Evolutionary conservation across 768 basidiomycete genomes (phyloP).

Genomic region (Kwoniella dendrophila): DNA sequence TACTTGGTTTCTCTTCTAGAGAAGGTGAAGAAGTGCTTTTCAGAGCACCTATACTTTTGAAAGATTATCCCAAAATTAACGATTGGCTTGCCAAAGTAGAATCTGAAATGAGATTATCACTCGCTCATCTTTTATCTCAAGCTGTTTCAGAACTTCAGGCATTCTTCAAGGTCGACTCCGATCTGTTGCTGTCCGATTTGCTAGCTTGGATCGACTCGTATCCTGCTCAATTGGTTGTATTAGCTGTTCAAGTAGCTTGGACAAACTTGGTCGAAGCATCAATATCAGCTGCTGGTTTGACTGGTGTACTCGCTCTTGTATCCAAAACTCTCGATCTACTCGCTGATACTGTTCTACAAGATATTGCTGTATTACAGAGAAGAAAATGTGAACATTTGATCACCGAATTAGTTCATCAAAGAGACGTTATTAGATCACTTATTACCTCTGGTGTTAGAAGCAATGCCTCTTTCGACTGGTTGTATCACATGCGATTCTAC

Average conservation of each 20-base stretch:
- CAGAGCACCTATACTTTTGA: constrained; percentile 76
- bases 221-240: constrained; percentile 92
- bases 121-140: constrained; percentile 77
- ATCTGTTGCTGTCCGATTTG: constrained; percentile 66
- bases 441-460: constrained; percentile 68
- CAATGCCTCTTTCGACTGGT: constrained; percentile 79
- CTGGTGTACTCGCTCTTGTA: constrained; percentile 72
- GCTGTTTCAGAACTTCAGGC: constrained; percentile 76
- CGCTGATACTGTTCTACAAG: constrained; percentile 93
- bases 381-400: constrained; percentile 98
- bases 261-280: constrained; percentile 77
- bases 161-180: constrained; percentile 72
- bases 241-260: constrained; percentile 96
- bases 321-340: constrained; percentile 84
- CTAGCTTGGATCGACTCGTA: constrained; percentile 91
- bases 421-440: constrained; percentile 86
- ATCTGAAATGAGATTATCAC: constrained; percentile 84
- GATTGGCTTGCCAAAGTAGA: constrained; percentile 96
- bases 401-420: constrained; percentile 96
- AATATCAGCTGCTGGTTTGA: constrained; percentile 57
- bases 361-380: constrained; percentile 85
- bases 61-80: constrained; percentile 96
- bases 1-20: constrained; percentile 89
- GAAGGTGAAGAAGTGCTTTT: constrained; percentile 94
- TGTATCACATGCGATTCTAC: constrained; percentile 99